Conservation (phyloP, 257 asterid species). For the Mentha longifolia region DNA sequence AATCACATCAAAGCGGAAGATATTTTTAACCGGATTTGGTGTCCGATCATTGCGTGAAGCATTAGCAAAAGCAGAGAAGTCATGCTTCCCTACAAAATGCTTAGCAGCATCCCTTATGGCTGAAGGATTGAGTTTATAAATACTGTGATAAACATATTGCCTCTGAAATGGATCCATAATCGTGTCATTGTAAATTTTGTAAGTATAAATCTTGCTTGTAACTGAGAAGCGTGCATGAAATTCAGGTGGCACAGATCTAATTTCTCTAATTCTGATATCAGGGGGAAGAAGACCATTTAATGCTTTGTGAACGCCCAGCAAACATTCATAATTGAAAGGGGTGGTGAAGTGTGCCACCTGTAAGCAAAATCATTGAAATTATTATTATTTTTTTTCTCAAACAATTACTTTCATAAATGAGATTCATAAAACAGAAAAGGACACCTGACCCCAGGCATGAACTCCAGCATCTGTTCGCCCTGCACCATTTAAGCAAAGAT, state of each 20-base stretch:
- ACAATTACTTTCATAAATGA: constrained; percentile 6
- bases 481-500: constrained; percentile 75
- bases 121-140: constrained; percentile 62
- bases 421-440: constrained; percentile 30
- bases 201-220: constrained; percentile 71
- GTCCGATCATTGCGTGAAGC: constrained; percentile 67
- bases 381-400: constrained; percentile 3
- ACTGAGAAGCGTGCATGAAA: constrained; percentile 96
- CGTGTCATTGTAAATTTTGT: constrained; percentile 72
- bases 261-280: constrained; percentile 77
- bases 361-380: constrained; percentile 33
- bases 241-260: constrained; percentile 72
- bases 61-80: constrained; percentile 89
- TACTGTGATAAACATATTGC: constrained; percentile 73
- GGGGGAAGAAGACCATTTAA: constrained; percentile 81
- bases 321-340: constrained; percentile 73
- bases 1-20: constrained; percentile 66
- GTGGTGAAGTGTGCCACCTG: constrained; percentile 90
- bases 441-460: constrained; percentile 96
- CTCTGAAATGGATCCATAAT: constrained; percentile 86
- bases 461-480: constrained; percentile 97
- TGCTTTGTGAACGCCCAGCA: constrained; percentile 70
- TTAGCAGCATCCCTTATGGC: constrained; percentile 79
- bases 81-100: constrained; percentile 69
- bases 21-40: constrained; percentile 74